Evolutionary conservation across 257 asterid genomes (phyloP).

Genomic region (Fraxinus pennsylvanica): DNA sequence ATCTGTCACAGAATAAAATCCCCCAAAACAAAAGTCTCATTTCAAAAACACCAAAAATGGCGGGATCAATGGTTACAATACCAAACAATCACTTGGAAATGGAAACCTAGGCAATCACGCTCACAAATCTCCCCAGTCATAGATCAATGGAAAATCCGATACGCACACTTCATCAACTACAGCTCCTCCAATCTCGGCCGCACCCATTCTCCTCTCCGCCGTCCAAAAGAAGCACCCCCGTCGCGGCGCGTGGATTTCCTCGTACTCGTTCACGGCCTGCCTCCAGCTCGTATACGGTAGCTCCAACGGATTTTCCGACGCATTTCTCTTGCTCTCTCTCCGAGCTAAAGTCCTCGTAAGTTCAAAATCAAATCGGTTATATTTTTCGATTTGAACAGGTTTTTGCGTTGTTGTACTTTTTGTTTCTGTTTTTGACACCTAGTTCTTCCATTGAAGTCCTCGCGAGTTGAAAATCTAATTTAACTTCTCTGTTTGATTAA

Average conservation of each 20-base stretch:
- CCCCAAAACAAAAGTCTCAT: not conserved
- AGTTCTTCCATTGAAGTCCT: not conserved
- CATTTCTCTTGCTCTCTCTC: slow-evolving; percentile 45
- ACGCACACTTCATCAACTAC: slow-evolving; percentile 57
- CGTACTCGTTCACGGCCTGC: slow-evolving; percentile 40
- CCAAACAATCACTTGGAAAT: slow-evolving; percentile 21
- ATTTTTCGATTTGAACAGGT: not conserved
- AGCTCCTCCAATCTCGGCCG: slow-evolving; percentile 29
- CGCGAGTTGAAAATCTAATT: not conserved
- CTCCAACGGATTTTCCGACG: slow-evolving; percentile 34
- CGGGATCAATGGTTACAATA: slow-evolving; percentile 31
- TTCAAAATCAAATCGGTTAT: slow-evolving; percentile 2
- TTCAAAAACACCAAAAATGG: slow-evolving; percentile 37
- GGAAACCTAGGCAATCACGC: slow-evolving; percentile 1
- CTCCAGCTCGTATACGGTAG: slow-evolving; percentile 44
- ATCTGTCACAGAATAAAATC: no score
- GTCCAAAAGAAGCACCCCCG: slow-evolving; percentile 8
- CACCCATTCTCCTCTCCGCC: slow-evolving; percentile 47
- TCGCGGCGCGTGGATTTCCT: slow-evolving; percentile 68
- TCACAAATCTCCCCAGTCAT: slow-evolving; percentile 36
- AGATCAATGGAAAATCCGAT: slow-evolving; percentile 60
- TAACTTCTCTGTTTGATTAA: not conserved
- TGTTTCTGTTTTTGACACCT: not conserved
- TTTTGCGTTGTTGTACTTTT: not conserved
- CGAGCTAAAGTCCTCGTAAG: slow-evolving; percentile 52